These are phyloP conservation scores for Cephaloascus fragrans DNA, from an alignment of 805 yeast species.

Conservation along the genomic window DNA sequence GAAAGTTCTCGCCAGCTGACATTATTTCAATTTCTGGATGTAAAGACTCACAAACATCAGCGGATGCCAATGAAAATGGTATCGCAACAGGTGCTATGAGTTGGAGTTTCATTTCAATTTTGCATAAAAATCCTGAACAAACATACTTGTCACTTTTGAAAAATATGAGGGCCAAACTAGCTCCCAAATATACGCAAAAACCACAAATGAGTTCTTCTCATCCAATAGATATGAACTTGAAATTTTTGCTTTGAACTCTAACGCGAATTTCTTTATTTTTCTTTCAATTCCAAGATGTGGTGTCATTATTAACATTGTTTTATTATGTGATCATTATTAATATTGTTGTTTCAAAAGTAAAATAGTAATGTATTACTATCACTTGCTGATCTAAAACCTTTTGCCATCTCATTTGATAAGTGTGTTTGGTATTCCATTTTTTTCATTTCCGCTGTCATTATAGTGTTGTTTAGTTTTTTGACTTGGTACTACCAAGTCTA, in stretches of 20 bases:
- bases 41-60: slow-evolving; percentile 30
- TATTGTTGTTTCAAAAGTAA: too few species aligned
- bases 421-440: too few species aligned
- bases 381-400: too few species aligned
- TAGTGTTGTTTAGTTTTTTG: too few species aligned
- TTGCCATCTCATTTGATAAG: too few species aligned
- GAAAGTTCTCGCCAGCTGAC: slow-evolving; percentile 27
- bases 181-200: slow-evolving; percentile 23
- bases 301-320: too few species aligned
- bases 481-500: too few species aligned
- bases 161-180: slow-evolving; percentile 22
- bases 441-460: too few species aligned
- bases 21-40: slow-evolving; percentile 25
- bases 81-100: slow-evolving; percentile 29
- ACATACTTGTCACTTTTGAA: slow-evolving; percentile 23
- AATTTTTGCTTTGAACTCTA: slow-evolving; percentile 7
- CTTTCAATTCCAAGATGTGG: too few species aligned
- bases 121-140: slow-evolving; percentile 19
- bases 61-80: slow-evolving; percentile 26
- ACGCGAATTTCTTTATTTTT: neutral
- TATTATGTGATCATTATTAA: too few species aligned
- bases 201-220: slow-evolving; percentile 29
- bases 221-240: slow-evolving; percentile 27
- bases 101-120: slow-evolving; percentile 22
- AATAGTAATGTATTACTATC: too few species aligned